Evolutionary conservation across 805 yeast genomes (phyloP), one percentile per base, ranked within the genome.

Genomic region (Priceomyces haplophilus): DNA sequence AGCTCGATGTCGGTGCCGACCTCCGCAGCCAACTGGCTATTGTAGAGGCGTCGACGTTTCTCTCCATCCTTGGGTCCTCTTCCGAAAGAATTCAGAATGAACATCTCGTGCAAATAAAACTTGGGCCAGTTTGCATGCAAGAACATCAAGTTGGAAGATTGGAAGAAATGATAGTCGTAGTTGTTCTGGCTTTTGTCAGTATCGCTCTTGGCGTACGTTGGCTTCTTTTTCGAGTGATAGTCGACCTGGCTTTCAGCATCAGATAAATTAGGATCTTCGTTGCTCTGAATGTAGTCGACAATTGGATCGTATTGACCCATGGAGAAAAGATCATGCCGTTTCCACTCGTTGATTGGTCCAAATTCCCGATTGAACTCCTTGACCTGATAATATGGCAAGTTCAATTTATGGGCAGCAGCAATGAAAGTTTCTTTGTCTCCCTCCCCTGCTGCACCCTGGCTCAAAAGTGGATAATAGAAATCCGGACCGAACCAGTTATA

Each of bases 401-500:
- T 51, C 27, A 68, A 51, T 47, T 60, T 62, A 45, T 67, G 72
- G 12, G 72, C 70, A 1, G 73, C 72, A 0, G 74, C 69, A 12
- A 67, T 54, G 41, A 68, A 67, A 10, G 73, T 68, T 43, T 68
- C 74, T 45, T 67, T 67, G 44, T 68, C 74, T 19, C 74, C 74
- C 50, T 64, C 69, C 3, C 73, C 74, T 2, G 69, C 71, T 0
- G 69, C 68, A 5, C 74, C 74, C 49, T 68, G 74, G 45, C 59
- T 59, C 19, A 67, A 52, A 40, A 68, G 55, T 8, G 72, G 64
- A 46, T 68, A 68, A 52, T 54, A 68, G 46, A 55, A 63, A 31
- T 58, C 56, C 13, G 67, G 67, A 0, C 74, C 73, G 40, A 53
- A 63, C 47, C 50, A 58, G 48, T 68, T 68, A 45, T 68, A 68